A percentile compares a stretch with the other conserved stretches of the same genome.
Conservation (phyloP, 1,284 basidiomycete species). For the Apiotrichum porosum region DNA sequence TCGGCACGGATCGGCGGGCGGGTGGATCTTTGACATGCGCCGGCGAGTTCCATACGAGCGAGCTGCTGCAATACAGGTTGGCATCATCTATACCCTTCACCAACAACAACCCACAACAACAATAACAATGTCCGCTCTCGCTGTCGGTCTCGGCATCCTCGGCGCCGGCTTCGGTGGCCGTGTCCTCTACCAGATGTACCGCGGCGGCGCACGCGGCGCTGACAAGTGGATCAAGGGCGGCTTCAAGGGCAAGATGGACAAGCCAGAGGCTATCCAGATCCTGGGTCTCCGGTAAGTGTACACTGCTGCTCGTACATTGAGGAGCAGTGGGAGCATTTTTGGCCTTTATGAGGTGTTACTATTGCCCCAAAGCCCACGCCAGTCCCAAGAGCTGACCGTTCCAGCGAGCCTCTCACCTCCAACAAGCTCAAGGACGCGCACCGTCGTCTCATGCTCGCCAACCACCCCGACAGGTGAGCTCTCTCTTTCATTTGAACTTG, state of each 20-base stretch:
- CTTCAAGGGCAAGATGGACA: slow-evolving; percentile 93
- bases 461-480: slow-evolving; percentile 64
- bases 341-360: too few relatives aligned
- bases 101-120: too few relatives aligned
- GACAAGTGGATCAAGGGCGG: slow-evolving; percentile 90
- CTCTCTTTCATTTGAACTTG: too few relatives aligned
- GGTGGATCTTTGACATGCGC: too few relatives aligned
- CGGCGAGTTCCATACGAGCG: too few relatives aligned
- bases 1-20: too few relatives aligned
- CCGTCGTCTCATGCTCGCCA: slow-evolving; percentile 86
- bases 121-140: slow-evolving; percentile 61
- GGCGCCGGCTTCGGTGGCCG: slow-evolving; percentile 74
- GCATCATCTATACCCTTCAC: too few relatives aligned
- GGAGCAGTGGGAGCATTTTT: background rate
- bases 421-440: slow-evolving; percentile 81
- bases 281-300: slow-evolving; percentile 79
- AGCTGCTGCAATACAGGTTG: too few relatives aligned
- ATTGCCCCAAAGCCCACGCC: too few relatives aligned
- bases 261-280: slow-evolving; percentile 84
- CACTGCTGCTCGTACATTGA: too few relatives aligned
- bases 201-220: slow-evolving; percentile 55
- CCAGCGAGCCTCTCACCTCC: slow-evolving; percentile 69
- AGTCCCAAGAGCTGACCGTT: too few relatives aligned
- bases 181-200: slow-evolving; percentile 53
- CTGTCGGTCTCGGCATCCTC: slow-evolving; percentile 72